phyloP scores from a whole-genome alignment of 169 alveolate species.

The Plasmodium coatneyi region DNA sequence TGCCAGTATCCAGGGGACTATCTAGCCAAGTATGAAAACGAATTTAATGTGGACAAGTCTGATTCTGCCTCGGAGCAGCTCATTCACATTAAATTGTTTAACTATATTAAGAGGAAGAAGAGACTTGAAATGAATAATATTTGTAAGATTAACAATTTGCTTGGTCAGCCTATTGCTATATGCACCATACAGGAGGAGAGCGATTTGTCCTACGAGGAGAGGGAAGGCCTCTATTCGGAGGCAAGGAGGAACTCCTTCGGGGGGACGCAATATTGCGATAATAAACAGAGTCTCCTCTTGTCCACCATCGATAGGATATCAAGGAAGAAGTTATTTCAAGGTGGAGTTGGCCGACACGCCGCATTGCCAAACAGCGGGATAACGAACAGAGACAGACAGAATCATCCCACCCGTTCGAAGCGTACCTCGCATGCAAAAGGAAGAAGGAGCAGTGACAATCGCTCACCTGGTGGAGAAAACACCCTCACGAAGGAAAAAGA shows the following conservation, averaged over 20 bases:
- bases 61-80: conserved; percentile 16
- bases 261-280: background rate
- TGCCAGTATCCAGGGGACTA: conserved; percentile 75
- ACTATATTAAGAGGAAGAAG: conserved; percentile 58
- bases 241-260: background rate
- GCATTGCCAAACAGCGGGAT: background rate
- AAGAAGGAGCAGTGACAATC: background rate
- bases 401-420: background rate
- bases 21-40: conserved; percentile 60
- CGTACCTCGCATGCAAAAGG: background rate
- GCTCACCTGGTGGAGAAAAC: background rate
- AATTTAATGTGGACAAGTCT: conserved; percentile 31
- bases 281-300: background rate
- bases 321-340: background rate
- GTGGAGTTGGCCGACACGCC: background rate
- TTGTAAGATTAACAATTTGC: conserved; percentile 53
- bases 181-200: conserved; percentile 35
- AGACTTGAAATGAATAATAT: conserved; percentile 71
- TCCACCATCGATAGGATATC: conserved; percentile 7
- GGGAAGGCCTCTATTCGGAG: background rate
- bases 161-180: conserved; percentile 75
- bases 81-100: conserved; percentile 55
- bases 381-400: background rate
- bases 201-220: background rate
- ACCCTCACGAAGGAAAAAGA: background rate